Evolutionary conservation across 768 basidiomycete genomes (phyloP), one percentile per base, ranked within the genome.

Genomic region (Mycena rosella): DNA sequence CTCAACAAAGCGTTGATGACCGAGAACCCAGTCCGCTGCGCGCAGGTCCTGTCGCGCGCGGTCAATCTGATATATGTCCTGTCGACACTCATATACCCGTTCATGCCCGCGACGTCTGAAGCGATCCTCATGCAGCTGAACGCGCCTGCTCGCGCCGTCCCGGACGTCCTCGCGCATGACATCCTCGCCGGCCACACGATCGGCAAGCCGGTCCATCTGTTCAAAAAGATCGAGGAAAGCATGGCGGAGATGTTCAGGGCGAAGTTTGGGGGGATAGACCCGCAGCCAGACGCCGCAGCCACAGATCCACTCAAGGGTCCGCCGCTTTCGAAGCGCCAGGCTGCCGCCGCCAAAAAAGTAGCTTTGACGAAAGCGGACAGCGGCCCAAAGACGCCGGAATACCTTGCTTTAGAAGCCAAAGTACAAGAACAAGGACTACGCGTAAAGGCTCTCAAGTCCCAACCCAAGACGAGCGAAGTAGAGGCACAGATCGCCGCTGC

Each of bases 31-130:
- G 84, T 85, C 62, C 93, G 96, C 65, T 97, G 96, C 73, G 96
- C 93, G 4, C 91, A 94, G 73, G 96, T 99, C 72, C 83, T 99
- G 65, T 90, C 93, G 53, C 91, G 96, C 59, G 93, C 96, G 29
- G 79, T 96, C 78, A 98, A 98, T 82, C 83, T 99, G 72, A 97
- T 99, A 77, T 99, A 98, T 77, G 81, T 91, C 40, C 85, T 99
- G 63, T 92, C 95, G 15, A 91, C 89, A 30, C 83, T 98, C 72
- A 80, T 95, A 70, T 92, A 96, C 76, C 97, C 98, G 0, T 99
- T 95, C 89, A 98, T 99, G 96, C 98, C 98, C 44, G 86, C 90
- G 15, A 97, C 94, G 0, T 90, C 92, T 38, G 88, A 88, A 27
- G 84, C 89, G 3, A 96, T 99, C 71, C 85, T 97, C 60, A 74